phyloP scores from a whole-genome alignment of 2,329 filamentous ascomycete species.

The Alternaria sp. region DNA sequence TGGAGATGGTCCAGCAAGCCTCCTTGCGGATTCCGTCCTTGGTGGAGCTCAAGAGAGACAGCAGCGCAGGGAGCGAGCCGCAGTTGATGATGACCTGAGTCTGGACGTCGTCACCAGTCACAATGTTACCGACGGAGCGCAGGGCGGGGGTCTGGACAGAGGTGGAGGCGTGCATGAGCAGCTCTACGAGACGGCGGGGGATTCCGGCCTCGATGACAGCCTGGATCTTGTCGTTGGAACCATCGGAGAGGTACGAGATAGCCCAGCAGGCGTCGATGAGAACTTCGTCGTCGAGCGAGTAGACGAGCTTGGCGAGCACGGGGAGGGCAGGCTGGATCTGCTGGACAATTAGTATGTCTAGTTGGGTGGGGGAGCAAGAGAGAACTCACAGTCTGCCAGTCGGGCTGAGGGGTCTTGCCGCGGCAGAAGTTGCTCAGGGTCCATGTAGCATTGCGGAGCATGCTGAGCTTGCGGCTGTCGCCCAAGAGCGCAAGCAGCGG shows the following conservation, averaged over 20 bases:
- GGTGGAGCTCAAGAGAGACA: constrained; percentile 91
- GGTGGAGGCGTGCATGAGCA: constrained; percentile 97
- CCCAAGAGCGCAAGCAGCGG: constrained; percentile 89
- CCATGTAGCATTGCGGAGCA: constrained; percentile 99
- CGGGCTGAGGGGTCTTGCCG: constrained; percentile 98
- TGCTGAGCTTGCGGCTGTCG: constrained; percentile 98
- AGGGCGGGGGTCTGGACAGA: constrained; percentile 98
- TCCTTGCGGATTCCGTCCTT: constrained; percentile 99
- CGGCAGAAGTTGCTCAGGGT: constrained; percentile 99
- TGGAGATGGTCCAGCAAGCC: constrained; percentile 99
- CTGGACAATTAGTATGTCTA: constrained; percentile 19
- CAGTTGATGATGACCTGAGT: constrained; percentile 99
- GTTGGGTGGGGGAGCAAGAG: background rate
- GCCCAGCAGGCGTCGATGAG: constrained; percentile 99
- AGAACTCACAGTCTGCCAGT: constrained; percentile 87
- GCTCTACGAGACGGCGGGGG: constrained; percentile 91
- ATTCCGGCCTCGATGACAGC: constrained; percentile 98
- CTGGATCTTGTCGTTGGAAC: constrained; percentile 99
- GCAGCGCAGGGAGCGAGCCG: constrained; percentile 87
- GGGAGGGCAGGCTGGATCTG: constrained; percentile 95
- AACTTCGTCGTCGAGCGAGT: constrained; percentile 97
- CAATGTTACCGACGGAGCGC: constrained; percentile 97
- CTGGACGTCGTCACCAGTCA: constrained; percentile 97
- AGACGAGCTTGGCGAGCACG: constrained; percentile 95
- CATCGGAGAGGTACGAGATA: constrained; percentile 97